Evolutionary conservation across 2,329 filamentous ascomycete genomes (phyloP).

Genomic region (Sarocladium oryzae): DNA sequence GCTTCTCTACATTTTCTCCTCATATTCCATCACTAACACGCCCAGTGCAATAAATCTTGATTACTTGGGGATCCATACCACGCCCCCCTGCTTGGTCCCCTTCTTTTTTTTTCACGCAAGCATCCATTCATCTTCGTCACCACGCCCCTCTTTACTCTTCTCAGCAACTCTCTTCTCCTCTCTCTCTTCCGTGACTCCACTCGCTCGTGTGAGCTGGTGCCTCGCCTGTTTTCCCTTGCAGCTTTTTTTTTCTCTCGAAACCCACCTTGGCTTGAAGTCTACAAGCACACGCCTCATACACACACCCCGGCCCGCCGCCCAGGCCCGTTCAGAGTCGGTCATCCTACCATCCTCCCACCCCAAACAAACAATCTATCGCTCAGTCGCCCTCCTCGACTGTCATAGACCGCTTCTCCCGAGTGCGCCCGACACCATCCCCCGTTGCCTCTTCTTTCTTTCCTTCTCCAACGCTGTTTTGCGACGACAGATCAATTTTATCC

Average conservation of each 20-base stretch:
- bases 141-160: slow-evolving; percentile 1
- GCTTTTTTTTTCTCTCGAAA: background rate
- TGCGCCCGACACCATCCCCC: slow-evolving; percentile 7
- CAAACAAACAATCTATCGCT: slow-evolving; percentile 9
- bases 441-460: background rate
- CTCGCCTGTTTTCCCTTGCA: slow-evolving; percentile 9
- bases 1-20: background rate
- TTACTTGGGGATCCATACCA: background rate
- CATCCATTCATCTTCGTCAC: background rate
- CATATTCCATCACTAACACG: slow-evolving; percentile 4
- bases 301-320: background rate
- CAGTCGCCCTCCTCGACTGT: background rate
- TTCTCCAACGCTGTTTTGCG: background rate
- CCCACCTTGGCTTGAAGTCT: background rate
- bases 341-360: background rate
- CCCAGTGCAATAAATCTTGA: slow-evolving; percentile 1
- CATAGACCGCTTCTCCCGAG: slow-evolving; percentile 9
- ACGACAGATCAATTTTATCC: background rate
- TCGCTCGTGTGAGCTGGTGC: slow-evolving; percentile 9
- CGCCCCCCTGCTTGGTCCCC: slow-evolving; percentile 2
- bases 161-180: background rate
- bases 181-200: slow-evolving; percentile 1
- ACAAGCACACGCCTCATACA: background rate
- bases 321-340: background rate
- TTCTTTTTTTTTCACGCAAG: slow-evolving; percentile 6